A percentile compares a stretch with the other conserved stretches of the same genome.
Evolutionary conservation across 2,329 filamentous ascomycete species (phyloP).

Genomic region (Aspergillus aculeatus): DNA sequence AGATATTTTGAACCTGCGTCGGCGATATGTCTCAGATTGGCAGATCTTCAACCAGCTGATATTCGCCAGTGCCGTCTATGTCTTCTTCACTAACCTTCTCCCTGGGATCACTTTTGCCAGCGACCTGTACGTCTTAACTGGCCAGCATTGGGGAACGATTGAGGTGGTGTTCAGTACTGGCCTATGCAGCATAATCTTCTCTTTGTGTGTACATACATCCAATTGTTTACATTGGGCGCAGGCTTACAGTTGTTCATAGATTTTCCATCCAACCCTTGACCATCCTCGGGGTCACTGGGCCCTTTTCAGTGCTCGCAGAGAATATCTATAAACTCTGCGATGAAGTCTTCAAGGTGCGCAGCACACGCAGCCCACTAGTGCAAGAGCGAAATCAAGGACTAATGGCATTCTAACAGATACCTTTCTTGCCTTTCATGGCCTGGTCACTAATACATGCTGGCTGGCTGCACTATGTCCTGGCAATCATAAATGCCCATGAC

Average conservation of each 20-base stretch:
- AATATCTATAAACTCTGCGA: slow-evolving; percentile 62
- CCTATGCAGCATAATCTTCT: slow-evolving; percentile 63
- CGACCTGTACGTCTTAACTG: slow-evolving; percentile 62
- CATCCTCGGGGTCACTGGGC: slow-evolving; percentile 65
- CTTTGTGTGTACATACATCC: slow-evolving; percentile 43
- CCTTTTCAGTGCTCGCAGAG: slow-evolving; percentile 66
- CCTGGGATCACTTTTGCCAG: slow-evolving; percentile 67
- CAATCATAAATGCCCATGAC: slow-evolving; percentile 66
- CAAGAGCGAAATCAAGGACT: neutral
- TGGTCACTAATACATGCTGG: slow-evolving; percentile 65
- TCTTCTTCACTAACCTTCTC: slow-evolving; percentile 66
- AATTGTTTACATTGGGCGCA: neutral
- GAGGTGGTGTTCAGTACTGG: slow-evolving; percentile 67
- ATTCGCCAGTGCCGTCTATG: slow-evolving; percentile 62
- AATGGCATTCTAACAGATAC: slow-evolving; percentile 19
- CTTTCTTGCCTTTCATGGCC: slow-evolving; percentile 66
- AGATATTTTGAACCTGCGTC: slow-evolving; percentile 49
- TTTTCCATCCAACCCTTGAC: slow-evolving; percentile 63
- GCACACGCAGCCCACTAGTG: slow-evolving; percentile 22
- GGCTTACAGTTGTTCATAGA: slow-evolving; percentile 24
- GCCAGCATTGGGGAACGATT: slow-evolving; percentile 64
- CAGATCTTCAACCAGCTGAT: slow-evolving; percentile 62
- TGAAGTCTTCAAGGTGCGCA: slow-evolving; percentile 52
- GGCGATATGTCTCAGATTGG: slow-evolving; percentile 56
- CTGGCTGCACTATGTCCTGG: slow-evolving; percentile 65